Evolutionary conservation across 306 rosid genomes (phyloP).

Genomic region (Pterocarpus santalinus): DNA sequence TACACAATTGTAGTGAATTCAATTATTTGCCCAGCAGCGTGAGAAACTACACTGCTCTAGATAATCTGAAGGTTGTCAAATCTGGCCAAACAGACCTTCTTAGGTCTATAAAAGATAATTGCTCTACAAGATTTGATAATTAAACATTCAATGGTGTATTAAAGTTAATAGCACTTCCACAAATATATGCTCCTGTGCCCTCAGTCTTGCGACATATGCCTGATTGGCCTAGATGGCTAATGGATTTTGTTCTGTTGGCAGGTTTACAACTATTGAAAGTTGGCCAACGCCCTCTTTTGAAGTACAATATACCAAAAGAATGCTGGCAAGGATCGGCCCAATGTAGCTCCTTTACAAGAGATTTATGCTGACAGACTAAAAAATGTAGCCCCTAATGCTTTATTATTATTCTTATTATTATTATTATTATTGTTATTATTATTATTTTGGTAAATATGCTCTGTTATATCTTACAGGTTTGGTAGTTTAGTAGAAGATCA

Average conservation of each 20-base stretch:
- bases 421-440: no score
- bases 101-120: slow-evolving; percentile 25
- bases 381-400: no score
- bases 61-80: background rate
- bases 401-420: no score
- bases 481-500: background rate
- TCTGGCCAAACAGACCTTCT: slow-evolving; percentile 2
- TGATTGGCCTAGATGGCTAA: background rate
- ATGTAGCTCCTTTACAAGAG: slow-evolving; percentile 27
- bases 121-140: background rate
- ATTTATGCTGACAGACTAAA: background rate
- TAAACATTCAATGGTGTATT: background rate
- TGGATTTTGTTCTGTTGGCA: background rate
- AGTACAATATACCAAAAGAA: slow-evolving; percentile 5
- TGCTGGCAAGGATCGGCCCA: background rate
- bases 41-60: no score
- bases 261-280: background rate
- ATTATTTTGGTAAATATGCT: background rate
- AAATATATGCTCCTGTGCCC: background rate
- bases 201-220: background rate
- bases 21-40: no score
- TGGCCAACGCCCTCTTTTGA: slow-evolving; percentile 4
- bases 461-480: background rate
- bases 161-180: background rate
- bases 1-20: no score